Base-by-base conservation (phyloP, 495 filamentous ascomycete genomes). In the Echria macrotheca region DNA sequence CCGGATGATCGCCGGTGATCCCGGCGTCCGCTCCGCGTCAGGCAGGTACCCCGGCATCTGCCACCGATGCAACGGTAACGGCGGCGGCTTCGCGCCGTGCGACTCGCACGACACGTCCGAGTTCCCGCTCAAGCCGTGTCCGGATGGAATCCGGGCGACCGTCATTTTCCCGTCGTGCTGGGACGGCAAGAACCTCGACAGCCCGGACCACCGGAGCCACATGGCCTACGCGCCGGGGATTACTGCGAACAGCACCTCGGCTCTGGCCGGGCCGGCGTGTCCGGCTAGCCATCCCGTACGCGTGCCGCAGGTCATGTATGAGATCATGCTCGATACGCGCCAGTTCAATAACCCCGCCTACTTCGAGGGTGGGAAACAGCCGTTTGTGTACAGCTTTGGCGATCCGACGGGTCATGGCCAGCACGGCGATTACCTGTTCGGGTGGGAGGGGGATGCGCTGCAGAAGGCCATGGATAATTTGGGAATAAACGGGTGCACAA, bases 1-100 rank as follows among this genome's bases (percentile, higher is more conserved):
- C 59, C 85, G 84, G 43, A 88, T 90, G 82, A 50, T 89, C 5
- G 75, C 81, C 32, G 86, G 86, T 22, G 69, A 85, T 57, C 69
- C 82, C 0, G 64, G 54, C 44, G 57, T 57, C 6, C 56, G 60
- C 42, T 52, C 52, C 1, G 44, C 18, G 10, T 18, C 14, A 17
- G 26, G 58, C 37, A 61, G 58, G 22, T 69, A 53, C 42, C 59
- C 56, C 14, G 65, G 67, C 33, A 47, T 31, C 28, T 31, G 28
- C 28, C 28, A 31, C 28, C 28, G 28, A 31, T 31, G 28, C 28
- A 31, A 31, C 28, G 28, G 6, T 12, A 43, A 22, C 17, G 39
- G 39, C 22, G 39, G 23, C 18, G 23, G 23, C 39, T 18, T 18
- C 19, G 39, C 39, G 10, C 39, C 39, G 12, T 43, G 39, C 22